Conservation (phyloP, 2,329 filamentous ascomycete genomes). For the Epichloe hybrida region DNA sequence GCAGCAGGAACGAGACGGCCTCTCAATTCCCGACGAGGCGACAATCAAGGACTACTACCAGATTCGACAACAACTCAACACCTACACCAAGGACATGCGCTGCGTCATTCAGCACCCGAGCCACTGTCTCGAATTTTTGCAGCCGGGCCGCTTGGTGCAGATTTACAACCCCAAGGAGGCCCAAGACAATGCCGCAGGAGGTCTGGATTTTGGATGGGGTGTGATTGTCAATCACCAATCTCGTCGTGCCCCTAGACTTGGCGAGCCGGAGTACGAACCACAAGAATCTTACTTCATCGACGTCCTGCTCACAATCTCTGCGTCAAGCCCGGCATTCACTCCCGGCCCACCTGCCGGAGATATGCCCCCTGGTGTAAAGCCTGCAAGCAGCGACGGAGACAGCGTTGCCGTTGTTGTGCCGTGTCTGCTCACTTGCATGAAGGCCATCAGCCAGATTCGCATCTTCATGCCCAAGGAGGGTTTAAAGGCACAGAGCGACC, state of each 20-base stretch:
- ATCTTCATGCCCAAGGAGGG: slow-evolving; percentile 68
- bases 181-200: slow-evolving; percentile 23
- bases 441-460: slow-evolving; percentile 70
- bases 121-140: slow-evolving; percentile 72
- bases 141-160: slow-evolving; percentile 74
- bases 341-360: slow-evolving; percentile 23
- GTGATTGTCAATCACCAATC: slow-evolving; percentile 63
- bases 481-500: slow-evolving; percentile 51
- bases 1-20: slow-evolving; percentile 58
- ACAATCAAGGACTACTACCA: slow-evolving; percentile 92
- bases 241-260: slow-evolving; percentile 52
- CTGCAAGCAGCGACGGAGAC: slow-evolving; percentile 17
- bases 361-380: slow-evolving; percentile 47
- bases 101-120: slow-evolving; percentile 84
- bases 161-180: slow-evolving; percentile 56
- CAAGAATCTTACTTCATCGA: slow-evolving; percentile 76
- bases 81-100: slow-evolving; percentile 79
- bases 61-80: slow-evolving; percentile 68
- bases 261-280: slow-evolving; percentile 52
- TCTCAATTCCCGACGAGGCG: slow-evolving; percentile 72
- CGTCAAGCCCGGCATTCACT: slow-evolving; percentile 34
- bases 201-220: slow-evolving; percentile 81
- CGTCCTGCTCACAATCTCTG: slow-evolving; percentile 53
- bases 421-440: slow-evolving; percentile 72
- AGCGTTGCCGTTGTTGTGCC: slow-evolving; percentile 42